These are phyloP conservation scores for Ogataea paraovalis DNA, from an alignment of 805 yeast genomes.

Conservation along the genomic window DNA sequence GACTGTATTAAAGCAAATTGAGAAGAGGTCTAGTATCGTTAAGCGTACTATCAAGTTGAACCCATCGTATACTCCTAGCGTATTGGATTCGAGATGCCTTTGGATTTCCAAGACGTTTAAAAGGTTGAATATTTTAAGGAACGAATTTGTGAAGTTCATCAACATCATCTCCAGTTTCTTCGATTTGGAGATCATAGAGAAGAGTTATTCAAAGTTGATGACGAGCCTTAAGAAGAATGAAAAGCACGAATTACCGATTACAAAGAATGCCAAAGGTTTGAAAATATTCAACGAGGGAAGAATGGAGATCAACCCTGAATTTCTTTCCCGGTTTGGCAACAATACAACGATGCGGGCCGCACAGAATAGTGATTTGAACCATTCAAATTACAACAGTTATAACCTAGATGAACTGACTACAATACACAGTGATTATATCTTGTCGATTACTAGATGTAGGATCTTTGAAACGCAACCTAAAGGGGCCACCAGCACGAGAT, in stretches of 20 bases:
- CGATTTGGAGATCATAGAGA: slow-evolving; percentile 44
- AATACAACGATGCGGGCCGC: not conserved
- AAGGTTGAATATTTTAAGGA: slow-evolving; percentile 36
- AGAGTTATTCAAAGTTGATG: slow-evolving; percentile 28
- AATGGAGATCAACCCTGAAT: slow-evolving; percentile 10
- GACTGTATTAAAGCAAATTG: slow-evolving; percentile 20
- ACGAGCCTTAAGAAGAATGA: slow-evolving; percentile 17
- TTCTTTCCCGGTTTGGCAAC: not conserved
- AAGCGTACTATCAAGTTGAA: slow-evolving; percentile 6
- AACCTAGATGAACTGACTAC: slow-evolving; percentile 48
- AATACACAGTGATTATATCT: slow-evolving; percentile 33
- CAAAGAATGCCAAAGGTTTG: slow-evolving; percentile 13
- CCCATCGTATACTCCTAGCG: not conserved
- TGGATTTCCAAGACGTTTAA: slow-evolving; percentile 25
- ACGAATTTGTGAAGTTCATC: slow-evolving; percentile 39
- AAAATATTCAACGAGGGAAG: slow-evolving; percentile 13
- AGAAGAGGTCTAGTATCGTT: slow-evolving; percentile 11
- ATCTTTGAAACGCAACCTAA: slow-evolving; percentile 34
- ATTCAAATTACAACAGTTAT: slow-evolving; percentile 25
- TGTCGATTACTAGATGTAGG: slow-evolving; percentile 34
- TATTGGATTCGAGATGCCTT: slow-evolving; percentile 14
- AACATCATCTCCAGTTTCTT: slow-evolving; percentile 38
- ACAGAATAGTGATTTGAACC: not conserved
- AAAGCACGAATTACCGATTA: slow-evolving; percentile 11
- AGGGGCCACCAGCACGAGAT: slow-evolving; percentile 34